Base-by-base conservation (phyloP, 306 rosid genomes). In the Clitoria ternatea region DNA sequence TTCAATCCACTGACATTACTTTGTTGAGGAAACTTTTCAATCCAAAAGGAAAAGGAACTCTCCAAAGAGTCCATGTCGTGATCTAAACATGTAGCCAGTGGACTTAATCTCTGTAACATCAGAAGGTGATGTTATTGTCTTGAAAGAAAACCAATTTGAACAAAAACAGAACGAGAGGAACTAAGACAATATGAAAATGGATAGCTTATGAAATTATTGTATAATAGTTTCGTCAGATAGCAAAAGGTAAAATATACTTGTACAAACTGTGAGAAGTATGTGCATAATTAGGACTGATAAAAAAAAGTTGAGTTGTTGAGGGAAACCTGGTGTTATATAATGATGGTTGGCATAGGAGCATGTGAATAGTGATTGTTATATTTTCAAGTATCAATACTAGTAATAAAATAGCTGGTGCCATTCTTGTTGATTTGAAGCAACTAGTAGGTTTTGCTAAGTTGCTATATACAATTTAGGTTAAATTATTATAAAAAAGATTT, bases 31-130 rank as follows among this genome's bases (percentile, higher is more conserved):
- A 33, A 37, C 36, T 15, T 78, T 39, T 78, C 83, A 47, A 54
- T 77, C 70, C 59, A 35, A 47, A 75, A 61, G 59, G 80, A 72
- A 64, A 75, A 48, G 40, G 85, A 65, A 61, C 78, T 70, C 11
- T 66, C 80, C 32, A 49, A 15, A 49, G 78, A 63, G 69, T 56
- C 80, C 65, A 61, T 18, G 4, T 75, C 65, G 23, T 62, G 49
- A 24, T 26, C 55, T 56, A 62, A 81, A 69, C 70, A 47, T 71
- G 80, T 70, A 20, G 64, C 43, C 36, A 44, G 22, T 42, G 76
- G 33, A 62, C 36, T 53, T 35, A 52, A 33, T 71, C 73, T 79
- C 84, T 75, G 84, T 39, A 62, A 59, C 59, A 75, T 59, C 55
- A 49, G 2, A 27, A 76, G 44, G 45, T 15, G 45, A 50, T 61